Evolutionary conservation across 768 basidiomycete species (phyloP).

Genomic region (Pisolithus tinctorius): DNA sequence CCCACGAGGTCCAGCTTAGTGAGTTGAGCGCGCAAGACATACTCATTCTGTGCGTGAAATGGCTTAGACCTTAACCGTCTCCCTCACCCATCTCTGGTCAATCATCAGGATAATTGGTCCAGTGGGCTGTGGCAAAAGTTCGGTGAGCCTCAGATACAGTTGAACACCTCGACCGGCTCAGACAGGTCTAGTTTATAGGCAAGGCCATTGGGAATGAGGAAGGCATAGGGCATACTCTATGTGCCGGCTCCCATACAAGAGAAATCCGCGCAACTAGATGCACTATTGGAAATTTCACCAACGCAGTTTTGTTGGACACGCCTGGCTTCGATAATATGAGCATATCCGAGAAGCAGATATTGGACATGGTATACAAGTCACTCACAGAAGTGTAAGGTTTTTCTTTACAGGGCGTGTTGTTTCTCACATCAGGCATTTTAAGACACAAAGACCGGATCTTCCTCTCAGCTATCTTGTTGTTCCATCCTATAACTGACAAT

Average conservation of each 20-base stretch:
- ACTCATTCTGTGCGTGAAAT: too few species aligned
- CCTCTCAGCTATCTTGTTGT: conserved; percentile 31
- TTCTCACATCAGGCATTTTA: not conserved
- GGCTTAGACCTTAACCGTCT: too few species aligned
- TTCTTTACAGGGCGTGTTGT: too few species aligned
- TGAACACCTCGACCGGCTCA: not conserved
- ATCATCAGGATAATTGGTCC: not conserved
- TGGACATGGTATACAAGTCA: not conserved
- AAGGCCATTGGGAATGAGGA: not conserved
- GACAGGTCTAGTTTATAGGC: not conserved
- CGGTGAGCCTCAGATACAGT: not conserved
- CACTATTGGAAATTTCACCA: not conserved
- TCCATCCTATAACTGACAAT: conserved; percentile 35
- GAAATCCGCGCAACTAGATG: not conserved
- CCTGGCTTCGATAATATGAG: not conserved
- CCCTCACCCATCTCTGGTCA: too few species aligned
- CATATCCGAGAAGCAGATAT: not conserved
- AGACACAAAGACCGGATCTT: conserved; percentile 7
- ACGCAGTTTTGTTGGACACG: not conserved
- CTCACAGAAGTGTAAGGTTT: too few species aligned
- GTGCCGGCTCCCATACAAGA: not conserved
- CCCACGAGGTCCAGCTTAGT: too few species aligned
- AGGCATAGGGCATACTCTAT: not conserved
- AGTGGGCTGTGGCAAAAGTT: not conserved
- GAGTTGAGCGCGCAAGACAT: too few species aligned